These are phyloP conservation scores for Pistacia vera DNA, from an alignment of 345 rosid species.

Conservation along the genomic window DNA sequence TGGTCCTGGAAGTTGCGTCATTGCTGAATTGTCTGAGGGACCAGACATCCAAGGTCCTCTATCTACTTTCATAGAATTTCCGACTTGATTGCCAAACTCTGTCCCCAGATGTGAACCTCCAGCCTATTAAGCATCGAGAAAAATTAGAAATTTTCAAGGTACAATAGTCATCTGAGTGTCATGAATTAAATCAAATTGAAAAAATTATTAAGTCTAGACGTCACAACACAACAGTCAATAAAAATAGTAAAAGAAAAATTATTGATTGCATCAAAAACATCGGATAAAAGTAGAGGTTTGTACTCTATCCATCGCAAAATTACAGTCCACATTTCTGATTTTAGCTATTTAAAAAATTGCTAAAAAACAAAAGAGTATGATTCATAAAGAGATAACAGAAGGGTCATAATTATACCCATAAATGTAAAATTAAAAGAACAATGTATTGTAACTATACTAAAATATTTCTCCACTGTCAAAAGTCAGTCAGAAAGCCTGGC, in stretches of 20 bases:
- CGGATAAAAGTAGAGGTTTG: neutral
- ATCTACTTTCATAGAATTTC: conserved; percentile 58
- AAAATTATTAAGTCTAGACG: neutral
- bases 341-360: neutral
- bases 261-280: neutral
- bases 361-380: neutral
- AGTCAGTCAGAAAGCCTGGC: neutral
- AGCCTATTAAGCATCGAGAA: conserved; percentile 37
- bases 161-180: neutral
- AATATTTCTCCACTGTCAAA: neutral
- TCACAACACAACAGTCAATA: neutral
- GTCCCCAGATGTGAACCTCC: conserved; percentile 66
- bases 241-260: neutral
- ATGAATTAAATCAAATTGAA: neutral
- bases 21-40: conserved; percentile 56
- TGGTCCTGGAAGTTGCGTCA: conserved; percentile 60
- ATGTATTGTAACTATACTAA: neutral
- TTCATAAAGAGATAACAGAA: neutral
- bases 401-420: neutral
- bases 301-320: neutral
- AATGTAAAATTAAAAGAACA: neutral
- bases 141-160: neutral
- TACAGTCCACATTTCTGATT: neutral
- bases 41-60: conserved; percentile 85
- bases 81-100: conserved; percentile 62